phyloP scores from a whole-genome alignment of 1,139 yeast species.

The Yamadazyma oceani region DNA sequence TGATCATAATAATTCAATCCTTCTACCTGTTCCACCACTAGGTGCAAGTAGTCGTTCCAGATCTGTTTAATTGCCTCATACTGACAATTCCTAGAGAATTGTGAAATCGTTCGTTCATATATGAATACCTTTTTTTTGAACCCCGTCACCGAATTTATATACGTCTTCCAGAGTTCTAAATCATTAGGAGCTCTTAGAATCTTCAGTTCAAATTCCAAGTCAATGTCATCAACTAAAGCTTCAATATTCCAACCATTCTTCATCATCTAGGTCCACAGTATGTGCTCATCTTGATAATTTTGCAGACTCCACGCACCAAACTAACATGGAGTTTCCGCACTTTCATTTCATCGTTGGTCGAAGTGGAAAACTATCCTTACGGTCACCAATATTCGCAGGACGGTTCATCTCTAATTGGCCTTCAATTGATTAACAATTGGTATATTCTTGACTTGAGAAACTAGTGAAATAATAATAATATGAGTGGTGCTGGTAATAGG shows the following conservation, averaged over 20 bases:
- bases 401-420: too few relatives aligned
- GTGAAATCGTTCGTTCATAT: slow-evolving; percentile 51
- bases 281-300: too few relatives aligned
- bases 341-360: too few relatives aligned
- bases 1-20: slow-evolving; percentile 28
- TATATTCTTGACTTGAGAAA: too few relatives aligned
- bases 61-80: slow-evolving; percentile 19
- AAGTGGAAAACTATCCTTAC: too few relatives aligned
- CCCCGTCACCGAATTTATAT: slow-evolving; percentile 31
- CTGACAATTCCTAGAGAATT: slow-evolving; percentile 50
- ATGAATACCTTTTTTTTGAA: slow-evolving; percentile 40
- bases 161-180: slow-evolving; percentile 53
- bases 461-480: slow-evolving; percentile 11
- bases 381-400: too few relatives aligned
- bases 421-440: too few relatives aligned
- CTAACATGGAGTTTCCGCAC: too few relatives aligned
- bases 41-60: slow-evolving; percentile 52
- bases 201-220: slow-evolving; percentile 45
- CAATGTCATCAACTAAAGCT: slow-evolving; percentile 27
- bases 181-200: slow-evolving; percentile 45
- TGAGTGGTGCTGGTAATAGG: slow-evolving; percentile 59
- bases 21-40: slow-evolving; percentile 27
- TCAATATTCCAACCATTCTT: slow-evolving; percentile 10
- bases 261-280: slow-evolving; percentile 10
- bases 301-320: too few relatives aligned